phyloP scores from a whole-genome alignment of 169 alveolate species.

The Plasmodium sp. region DNA sequence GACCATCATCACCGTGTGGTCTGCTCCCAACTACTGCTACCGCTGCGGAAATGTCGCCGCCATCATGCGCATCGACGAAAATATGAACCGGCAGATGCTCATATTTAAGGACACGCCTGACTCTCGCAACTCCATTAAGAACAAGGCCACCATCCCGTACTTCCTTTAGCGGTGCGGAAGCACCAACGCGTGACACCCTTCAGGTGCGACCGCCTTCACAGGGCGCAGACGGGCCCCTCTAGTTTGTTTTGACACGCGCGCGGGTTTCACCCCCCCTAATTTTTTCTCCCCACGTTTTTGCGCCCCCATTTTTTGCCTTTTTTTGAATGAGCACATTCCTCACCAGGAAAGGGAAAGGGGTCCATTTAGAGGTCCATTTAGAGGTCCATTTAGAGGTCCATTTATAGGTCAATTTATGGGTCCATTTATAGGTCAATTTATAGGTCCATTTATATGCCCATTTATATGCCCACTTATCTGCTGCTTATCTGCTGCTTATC shows the following conservation, averaged over 20 bases:
- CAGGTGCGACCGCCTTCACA: neutral
- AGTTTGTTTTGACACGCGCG: neutral
- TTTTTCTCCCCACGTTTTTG: neutral
- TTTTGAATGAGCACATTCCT: neutral
- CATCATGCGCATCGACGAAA: conserved; percentile 97
- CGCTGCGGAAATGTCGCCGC: conserved; percentile 99
- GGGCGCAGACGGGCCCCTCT: neutral
- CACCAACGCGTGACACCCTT: neutral
- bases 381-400: neutral
- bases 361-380: neutral
- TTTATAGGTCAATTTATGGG: neutral
- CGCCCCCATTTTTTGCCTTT: neutral
- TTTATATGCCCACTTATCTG: neutral
- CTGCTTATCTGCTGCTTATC: neutral
- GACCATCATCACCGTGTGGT: conserved; percentile 96
- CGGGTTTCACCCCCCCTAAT: neutral
- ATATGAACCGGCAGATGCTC: conserved; percentile 77
- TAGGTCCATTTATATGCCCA: neutral
- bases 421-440: neutral
- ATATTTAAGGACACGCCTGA: conserved; percentile 69
- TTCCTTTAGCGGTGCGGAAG: conserved; percentile 7
- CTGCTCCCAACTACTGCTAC: conserved; percentile 99
- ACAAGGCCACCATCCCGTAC: conserved; percentile 72
- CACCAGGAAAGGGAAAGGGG: neutral
- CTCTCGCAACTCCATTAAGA: conserved; percentile 60